phyloP scores from a whole-genome alignment of 164 flowering plant species.

The Magnolia changhungtana region DNA sequence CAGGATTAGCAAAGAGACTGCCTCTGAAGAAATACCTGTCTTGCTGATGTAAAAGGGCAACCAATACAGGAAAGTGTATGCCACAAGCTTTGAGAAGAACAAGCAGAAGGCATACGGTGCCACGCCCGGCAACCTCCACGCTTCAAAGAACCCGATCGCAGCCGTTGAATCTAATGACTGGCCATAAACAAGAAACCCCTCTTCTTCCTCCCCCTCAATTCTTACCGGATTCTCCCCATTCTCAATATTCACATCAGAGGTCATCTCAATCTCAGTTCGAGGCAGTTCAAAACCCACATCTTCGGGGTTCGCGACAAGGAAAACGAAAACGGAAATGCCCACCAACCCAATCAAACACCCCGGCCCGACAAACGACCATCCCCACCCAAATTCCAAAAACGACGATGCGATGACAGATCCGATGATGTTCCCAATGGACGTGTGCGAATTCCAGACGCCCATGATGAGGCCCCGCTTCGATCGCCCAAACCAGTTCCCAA shows the following conservation, averaged over 20 bases:
- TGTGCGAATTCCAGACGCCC: slow-evolving; percentile 93
- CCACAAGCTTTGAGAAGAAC: slow-evolving; percentile 96
- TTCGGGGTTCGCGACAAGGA: slow-evolving; percentile 69
- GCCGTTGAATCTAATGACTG: slow-evolving; percentile 16
- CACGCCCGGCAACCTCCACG: slow-evolving; percentile 90
- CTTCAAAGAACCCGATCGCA: slow-evolving; percentile 89
- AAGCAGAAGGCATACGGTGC: slow-evolving; percentile 87
- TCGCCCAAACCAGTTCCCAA: slow-evolving; percentile 95
- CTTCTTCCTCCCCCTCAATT: slow-evolving; percentile 42
- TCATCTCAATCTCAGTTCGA: slow-evolving; percentile 51
- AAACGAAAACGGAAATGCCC: slow-evolving; percentile 55
- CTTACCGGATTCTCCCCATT: slow-evolving; percentile 21
- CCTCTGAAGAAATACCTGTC: slow-evolving; percentile 53
- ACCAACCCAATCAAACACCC: slow-evolving; percentile 53
- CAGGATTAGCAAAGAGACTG: not conserved
- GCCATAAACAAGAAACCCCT: slow-evolving; percentile 31
- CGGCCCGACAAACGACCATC: slow-evolving; percentile 93
- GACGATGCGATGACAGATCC: slow-evolving; percentile 80
- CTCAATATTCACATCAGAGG: slow-evolving; percentile 19
- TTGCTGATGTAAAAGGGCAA: slow-evolving; percentile 91
- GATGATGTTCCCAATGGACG: slow-evolving; percentile 81
- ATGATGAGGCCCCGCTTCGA: slow-evolving; percentile 84
- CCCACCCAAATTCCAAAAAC: slow-evolving; percentile 90
- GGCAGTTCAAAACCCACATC: slow-evolving; percentile 52
- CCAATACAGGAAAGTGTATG: slow-evolving; percentile 97